phyloP scores from a whole-genome alignment of 2,329 filamentous ascomycete species.

The Penicillium sp. region DNA sequence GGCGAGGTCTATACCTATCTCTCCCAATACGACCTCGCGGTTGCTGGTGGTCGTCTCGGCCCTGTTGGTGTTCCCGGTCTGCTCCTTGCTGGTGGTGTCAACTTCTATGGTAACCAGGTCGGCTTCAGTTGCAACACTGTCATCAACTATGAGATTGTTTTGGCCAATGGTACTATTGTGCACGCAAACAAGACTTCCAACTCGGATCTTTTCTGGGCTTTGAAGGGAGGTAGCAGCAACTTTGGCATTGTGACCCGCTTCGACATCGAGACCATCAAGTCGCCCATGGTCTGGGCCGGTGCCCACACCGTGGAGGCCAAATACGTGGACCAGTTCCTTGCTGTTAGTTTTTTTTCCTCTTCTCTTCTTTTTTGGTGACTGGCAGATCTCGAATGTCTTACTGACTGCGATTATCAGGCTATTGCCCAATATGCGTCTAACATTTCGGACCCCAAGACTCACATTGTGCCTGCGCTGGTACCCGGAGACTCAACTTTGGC shows the following conservation, averaged over 20 bases:
- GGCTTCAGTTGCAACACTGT: constrained; percentile 37
- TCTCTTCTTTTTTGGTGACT: too few species aligned
- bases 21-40: constrained; percentile 26
- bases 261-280: constrained; percentile 40
- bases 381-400: background rate
- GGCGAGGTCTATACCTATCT: constrained; percentile 40
- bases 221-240: constrained; percentile 51
- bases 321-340: constrained; percentile 33
- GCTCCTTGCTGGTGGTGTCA: constrained; percentile 36
- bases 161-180: constrained; percentile 43
- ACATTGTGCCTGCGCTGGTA: constrained; percentile 36
- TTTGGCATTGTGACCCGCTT: constrained; percentile 50
- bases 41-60: constrained; percentile 34
- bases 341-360: constrained; percentile 16
- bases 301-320: constrained; percentile 30
- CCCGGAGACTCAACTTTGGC: constrained; percentile 35
- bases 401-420: constrained; percentile 25
- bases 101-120: constrained; percentile 36
- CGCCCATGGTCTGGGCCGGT: constrained; percentile 41
- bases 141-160: constrained; percentile 41
- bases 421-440: constrained; percentile 32
- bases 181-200: constrained; percentile 38
- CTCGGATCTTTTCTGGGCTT: constrained; percentile 44
- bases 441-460: constrained; percentile 37
- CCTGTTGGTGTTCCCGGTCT: constrained; percentile 37